Evolutionary conservation across 2,329 filamentous ascomycete genomes (phyloP).

Genomic region (Parascedosporium putredinis): DNA sequence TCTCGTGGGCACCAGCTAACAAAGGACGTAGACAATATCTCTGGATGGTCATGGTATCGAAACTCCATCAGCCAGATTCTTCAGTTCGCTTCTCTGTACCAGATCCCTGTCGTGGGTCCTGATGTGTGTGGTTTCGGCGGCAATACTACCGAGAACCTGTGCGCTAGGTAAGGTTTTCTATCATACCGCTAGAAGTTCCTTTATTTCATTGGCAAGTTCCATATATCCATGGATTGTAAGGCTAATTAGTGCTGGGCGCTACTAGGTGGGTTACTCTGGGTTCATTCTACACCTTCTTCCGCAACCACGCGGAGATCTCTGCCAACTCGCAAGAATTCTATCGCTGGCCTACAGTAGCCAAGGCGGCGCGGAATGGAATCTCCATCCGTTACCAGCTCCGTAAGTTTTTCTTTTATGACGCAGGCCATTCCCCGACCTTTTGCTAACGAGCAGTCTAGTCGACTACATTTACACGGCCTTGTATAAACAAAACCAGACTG

Average conservation of each 20-base stretch:
- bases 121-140: slow-evolving; percentile 71
- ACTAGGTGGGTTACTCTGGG: slow-evolving; percentile 49
- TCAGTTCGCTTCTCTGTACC: slow-evolving; percentile 53
- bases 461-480: slow-evolving; percentile 69
- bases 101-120: slow-evolving; percentile 57
- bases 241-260: background rate
- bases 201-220: no score
- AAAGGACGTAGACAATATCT: slow-evolving; percentile 34
- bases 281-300: slow-evolving; percentile 58
- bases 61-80: slow-evolving; percentile 48
- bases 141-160: slow-evolving; percentile 50
- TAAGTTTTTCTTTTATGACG: background rate
- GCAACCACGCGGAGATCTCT: slow-evolving; percentile 49
- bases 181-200: no score
- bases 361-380: slow-evolving; percentile 56
- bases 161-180: slow-evolving; percentile 33
- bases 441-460: slow-evolving; percentile 20
- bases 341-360: slow-evolving; percentile 49
- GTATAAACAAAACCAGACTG: slow-evolving; percentile 43
- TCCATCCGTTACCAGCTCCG: slow-evolving; percentile 55
- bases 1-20: no score
- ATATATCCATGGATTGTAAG: background rate
- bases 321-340: slow-evolving; percentile 52
- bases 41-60: slow-evolving; percentile 46
- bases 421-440: background rate